Evolutionary conservation across 257 asterid species (phyloP), one percentile per base, ranked within the genome.

Genomic region (Buddleja alternifolia): DNA sequence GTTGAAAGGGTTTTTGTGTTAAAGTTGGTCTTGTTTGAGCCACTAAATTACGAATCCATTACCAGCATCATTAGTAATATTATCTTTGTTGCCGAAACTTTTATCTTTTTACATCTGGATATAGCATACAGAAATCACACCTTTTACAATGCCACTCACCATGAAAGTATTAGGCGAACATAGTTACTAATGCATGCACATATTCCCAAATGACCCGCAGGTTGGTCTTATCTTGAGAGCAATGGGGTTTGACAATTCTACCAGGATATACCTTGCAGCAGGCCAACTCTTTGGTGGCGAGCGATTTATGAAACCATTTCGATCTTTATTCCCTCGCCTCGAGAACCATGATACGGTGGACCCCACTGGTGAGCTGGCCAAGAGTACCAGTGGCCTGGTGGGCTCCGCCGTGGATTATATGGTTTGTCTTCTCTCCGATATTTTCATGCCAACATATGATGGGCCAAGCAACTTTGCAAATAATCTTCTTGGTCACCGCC

Each of bases 401-500:
- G 99, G 99, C 55, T 87, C 97, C 7, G 99, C 99, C 29, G 97
- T 94, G 67, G 99, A 94, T 78, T 94, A 94, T 67, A 94, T 91
- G 97, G 99, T 94, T 24, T 94, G 99, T 77, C 93, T 94, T 51
- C 96, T 87, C 11, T 67, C 99, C 2, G 99, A 94, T 72, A 80
- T 91, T 77, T 94, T 94, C 88, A 86, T 94, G 96, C 95, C 99
- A 69, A 94, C 99, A 37, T 91, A 94, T 75, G 99, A 94, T 63
- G 97, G 99, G 47, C 99, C 97, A 4, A 94, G 97, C 82, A 94
- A 94, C 83, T 94, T 91, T 23, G 97, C 99, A 0, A 91, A 94
- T 71, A 91, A 94, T 67, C 96, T 94, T 73, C 95, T 94, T 1
- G 99, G 99, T 25, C 99, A 94, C 75, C 97, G 99, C 44, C 95